phyloP scores from a whole-genome alignment of 1,139 yeast genomes.

The Hansenula lynferdii region DNA sequence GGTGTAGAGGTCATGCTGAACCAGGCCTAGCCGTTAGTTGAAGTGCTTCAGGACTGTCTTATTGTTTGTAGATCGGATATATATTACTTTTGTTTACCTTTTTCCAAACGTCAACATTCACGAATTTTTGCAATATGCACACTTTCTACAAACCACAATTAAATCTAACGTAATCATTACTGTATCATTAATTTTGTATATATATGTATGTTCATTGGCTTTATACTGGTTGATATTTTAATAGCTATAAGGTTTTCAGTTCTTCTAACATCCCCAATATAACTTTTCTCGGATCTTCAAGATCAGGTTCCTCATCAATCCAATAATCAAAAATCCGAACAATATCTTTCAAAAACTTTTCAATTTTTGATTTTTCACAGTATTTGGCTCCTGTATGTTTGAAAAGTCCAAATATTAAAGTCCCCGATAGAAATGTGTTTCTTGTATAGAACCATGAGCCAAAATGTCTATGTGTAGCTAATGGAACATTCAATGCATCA shows the following conservation, averaged over 20 bases:
- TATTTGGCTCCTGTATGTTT: slow-evolving; percentile 9
- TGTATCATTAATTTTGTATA: too few relatives aligned
- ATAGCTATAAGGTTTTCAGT: slow-evolving; percentile 1
- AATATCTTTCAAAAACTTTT: slow-evolving; percentile 3
- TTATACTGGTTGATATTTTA: background rate
- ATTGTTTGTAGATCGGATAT: background rate
- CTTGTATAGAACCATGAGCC: slow-evolving; percentile 22
- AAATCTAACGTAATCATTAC: too few relatives aligned
- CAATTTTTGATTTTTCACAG: slow-evolving; percentile 6
- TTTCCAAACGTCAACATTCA: slow-evolving; percentile 22
- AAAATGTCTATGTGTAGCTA: slow-evolving; percentile 20
- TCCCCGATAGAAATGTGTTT: slow-evolving; percentile 9
- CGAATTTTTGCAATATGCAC: background rate
- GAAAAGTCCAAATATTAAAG: slow-evolving; percentile 9
- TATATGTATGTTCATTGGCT: background rate
- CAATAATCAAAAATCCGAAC: slow-evolving; percentile 11
- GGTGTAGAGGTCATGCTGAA: slow-evolving; percentile 2
- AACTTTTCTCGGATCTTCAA: slow-evolving; percentile 6
- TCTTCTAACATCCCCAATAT: slow-evolving; percentile 10
- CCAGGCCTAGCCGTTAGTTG: too few relatives aligned
- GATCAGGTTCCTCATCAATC: slow-evolving; percentile 15
- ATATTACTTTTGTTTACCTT: background rate
- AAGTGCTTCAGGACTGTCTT: too few relatives aligned
- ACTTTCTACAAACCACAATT: too few relatives aligned
- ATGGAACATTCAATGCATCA: slow-evolving; percentile 15